Percentiles rank a stretch among this genome's conserved stretches.
Evolutionary conservation across 2,329 filamentous ascomycete genomes (phyloP).

Genomic region (Grosmannia huntii): DNA sequence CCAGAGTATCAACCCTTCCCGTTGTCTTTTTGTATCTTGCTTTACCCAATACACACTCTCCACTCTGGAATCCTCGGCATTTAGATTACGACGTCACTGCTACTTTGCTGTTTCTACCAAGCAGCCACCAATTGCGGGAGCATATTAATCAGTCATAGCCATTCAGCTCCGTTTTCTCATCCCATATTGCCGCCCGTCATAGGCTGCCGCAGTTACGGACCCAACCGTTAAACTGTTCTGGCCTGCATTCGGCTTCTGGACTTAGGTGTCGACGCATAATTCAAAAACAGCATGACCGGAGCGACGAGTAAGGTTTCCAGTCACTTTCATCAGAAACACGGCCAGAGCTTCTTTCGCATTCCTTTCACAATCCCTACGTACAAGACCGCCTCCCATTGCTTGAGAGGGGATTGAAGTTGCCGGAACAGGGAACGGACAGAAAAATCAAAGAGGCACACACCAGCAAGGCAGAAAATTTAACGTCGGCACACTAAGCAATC

Average conservation of each 20-base stretch:
- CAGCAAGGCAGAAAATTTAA: neutral
- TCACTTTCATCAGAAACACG: neutral
- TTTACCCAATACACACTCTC: too few species aligned
- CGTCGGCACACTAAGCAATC: neutral
- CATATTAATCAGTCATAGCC: neutral
- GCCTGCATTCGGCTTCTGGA: neutral
- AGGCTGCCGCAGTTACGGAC: neutral
- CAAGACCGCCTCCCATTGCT: neutral
- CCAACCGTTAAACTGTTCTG: neutral
- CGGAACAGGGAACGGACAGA: neutral
- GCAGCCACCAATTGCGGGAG: neutral
- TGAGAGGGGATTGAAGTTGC: neutral
- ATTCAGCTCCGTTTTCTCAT: neutral
- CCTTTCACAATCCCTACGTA: neutral
- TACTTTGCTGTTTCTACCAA: neutral
- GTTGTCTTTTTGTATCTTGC: neutral
- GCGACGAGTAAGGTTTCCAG: neutral
- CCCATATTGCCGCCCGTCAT: neutral
- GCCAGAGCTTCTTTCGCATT: neutral
- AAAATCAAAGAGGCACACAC: neutral
- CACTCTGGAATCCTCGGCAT: neutral
- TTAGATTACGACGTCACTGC: neutral
- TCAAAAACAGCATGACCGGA: neutral
- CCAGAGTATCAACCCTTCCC: neutral
- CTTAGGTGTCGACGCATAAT: neutral